Evolutionary conservation across 2,329 filamentous ascomycete species (phyloP).

Genomic region (Raffaelea albimanens): DNA sequence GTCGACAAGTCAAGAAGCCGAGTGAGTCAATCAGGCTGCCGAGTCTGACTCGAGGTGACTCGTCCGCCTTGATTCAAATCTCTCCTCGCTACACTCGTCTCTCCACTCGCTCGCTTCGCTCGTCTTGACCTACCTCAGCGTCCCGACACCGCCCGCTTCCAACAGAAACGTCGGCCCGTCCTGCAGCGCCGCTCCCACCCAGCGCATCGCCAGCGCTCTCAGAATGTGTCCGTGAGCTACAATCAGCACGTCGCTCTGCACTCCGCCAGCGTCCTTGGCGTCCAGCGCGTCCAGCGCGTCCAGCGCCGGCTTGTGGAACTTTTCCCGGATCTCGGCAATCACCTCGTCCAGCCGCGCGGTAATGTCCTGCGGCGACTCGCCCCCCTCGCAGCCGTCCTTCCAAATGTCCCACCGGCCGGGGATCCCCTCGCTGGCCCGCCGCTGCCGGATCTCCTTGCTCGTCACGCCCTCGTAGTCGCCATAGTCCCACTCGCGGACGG

Average conservation of each 20-base stretch:
- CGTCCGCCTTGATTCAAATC: no score
- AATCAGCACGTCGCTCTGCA: conserved; percentile 56
- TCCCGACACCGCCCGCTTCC: conserved; percentile 81
- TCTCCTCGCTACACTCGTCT: no score
- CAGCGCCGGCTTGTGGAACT: conserved; percentile 40
- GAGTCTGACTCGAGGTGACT: no score
- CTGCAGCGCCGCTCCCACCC: conserved; percentile 64
- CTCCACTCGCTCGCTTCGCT: no score
- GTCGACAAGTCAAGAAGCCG: background rate
- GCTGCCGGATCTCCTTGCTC: conserved; percentile 54
- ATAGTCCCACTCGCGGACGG: conserved; percentile 80
- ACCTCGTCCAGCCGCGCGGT: conserved; percentile 63
- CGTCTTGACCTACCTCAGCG: conserved; percentile 50
- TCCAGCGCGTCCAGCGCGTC: conserved; percentile 11
- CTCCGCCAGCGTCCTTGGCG: conserved; percentile 33
- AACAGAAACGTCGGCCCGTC: conserved; percentile 72
- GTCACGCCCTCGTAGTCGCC: conserved; percentile 80
- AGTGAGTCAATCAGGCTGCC: background rate
- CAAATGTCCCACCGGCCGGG: conserved; percentile 70
- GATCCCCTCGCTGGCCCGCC: conserved; percentile 47
- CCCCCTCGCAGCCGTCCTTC: conserved; percentile 77
- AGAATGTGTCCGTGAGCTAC: conserved; percentile 89
- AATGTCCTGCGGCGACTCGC: conserved; percentile 71
- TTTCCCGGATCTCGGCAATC: conserved; percentile 63
- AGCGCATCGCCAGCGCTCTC: conserved; percentile 78